Conservation (phyloP, 208 protist genomes). For the Jaenimonas drosophilae region DNA sequence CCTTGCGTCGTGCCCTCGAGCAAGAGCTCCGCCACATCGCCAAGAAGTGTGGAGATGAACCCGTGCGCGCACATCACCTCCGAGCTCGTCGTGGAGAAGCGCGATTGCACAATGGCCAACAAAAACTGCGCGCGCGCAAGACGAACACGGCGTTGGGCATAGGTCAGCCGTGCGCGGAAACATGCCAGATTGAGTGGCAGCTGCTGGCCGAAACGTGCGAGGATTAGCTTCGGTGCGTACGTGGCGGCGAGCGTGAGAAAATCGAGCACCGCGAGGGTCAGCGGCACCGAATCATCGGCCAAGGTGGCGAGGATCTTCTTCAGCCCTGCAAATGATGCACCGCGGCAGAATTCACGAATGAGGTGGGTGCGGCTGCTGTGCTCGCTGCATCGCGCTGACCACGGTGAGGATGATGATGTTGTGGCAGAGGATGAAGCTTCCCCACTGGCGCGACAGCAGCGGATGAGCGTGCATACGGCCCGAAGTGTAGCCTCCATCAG, state of each 20-base stretch:
- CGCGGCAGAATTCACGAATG: conserved; percentile 61
- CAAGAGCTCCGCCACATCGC: conserved; percentile 78
- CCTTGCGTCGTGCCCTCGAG: conserved; percentile 64
- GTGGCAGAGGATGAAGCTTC: not conserved
- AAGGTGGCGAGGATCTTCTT: conserved; percentile 31
- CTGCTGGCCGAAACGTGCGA: conserved; percentile 53
- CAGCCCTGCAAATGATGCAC: conserved; percentile 37
- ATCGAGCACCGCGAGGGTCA: conserved; percentile 38
- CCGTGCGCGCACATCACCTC: conserved; percentile 63
- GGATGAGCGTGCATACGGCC: conserved; percentile 34
- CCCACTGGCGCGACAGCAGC: conserved; percentile 8
- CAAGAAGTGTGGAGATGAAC: conserved; percentile 69
- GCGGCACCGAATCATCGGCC: conserved; percentile 33
- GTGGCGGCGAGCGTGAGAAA: conserved; percentile 45
- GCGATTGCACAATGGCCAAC: conserved; percentile 41
- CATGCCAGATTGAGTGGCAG: conserved; percentile 61
- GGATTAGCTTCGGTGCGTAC: conserved; percentile 46
- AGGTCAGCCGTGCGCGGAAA: conserved; percentile 72
- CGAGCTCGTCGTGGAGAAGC: conserved; percentile 22
- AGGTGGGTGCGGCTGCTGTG: conserved; percentile 13
- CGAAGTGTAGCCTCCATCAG: conserved; percentile 29
- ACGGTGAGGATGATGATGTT: too few species aligned
- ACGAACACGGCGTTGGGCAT: conserved; percentile 70
- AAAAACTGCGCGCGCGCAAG: conserved; percentile 48
- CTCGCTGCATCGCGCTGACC: too few species aligned